Percentiles rank a stretch among this genome's conserved stretches.
phyloP scores from a whole-genome alignment of 306 rosid species.

The Cercis canadensis region DNA sequence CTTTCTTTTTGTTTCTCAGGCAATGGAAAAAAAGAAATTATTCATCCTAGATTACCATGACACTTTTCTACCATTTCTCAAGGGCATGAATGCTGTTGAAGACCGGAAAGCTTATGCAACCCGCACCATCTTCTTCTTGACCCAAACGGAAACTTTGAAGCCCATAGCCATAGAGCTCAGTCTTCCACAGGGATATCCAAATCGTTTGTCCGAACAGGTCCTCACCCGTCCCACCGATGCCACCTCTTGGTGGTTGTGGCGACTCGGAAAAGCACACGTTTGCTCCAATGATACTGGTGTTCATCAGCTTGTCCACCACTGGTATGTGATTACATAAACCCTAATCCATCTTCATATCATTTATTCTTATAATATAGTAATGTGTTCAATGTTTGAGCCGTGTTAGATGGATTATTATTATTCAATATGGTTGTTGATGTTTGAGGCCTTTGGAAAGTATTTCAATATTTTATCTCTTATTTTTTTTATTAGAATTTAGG shows the following conservation, averaged over 20 bases:
- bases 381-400: no score
- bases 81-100: conserved; percentile 41
- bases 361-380: no score
- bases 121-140: conserved; percentile 38
- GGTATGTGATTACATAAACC: conserved; percentile 26
- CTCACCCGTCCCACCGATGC: conserved; percentile 47
- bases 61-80: conserved; percentile 41
- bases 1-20: conserved; percentile 15
- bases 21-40: conserved; percentile 40
- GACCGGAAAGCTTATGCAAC: conserved; percentile 52
- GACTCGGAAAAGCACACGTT: conserved; percentile 50
- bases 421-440: no score
- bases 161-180: conserved; percentile 48
- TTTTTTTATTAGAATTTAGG: no score
- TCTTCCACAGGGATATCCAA: conserved; percentile 24
- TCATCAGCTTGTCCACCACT: conserved; percentile 54
- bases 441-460: no score
- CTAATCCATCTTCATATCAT: no score
- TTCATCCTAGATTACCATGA: conserved; percentile 51
- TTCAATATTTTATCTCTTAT: no score
- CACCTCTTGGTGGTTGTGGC: conserved; percentile 51
- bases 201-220: conserved; percentile 39
- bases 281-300: conserved; percentile 45
- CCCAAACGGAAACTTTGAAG: conserved; percentile 39
- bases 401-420: no score